Conservation (phyloP, 148 eudicot species). For the Silene uniflora region DNA sequence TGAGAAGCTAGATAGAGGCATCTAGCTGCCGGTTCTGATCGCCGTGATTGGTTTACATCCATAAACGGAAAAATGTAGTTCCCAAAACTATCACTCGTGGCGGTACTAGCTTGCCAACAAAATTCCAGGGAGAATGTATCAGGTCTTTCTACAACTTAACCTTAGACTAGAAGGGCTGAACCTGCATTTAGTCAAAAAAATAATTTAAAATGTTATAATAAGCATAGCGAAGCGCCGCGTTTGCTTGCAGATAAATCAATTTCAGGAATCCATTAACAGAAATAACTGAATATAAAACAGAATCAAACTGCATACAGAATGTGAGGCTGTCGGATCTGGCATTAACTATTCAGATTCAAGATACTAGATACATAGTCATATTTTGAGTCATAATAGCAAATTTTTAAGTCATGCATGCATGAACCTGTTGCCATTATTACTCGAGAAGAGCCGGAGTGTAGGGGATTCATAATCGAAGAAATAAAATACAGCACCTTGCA, state of each 20-base stretch:
- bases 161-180: neutral
- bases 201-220: neutral
- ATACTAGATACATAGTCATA: neutral
- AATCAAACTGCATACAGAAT: neutral
- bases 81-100: neutral
- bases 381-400: neutral
- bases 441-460: too few species aligned
- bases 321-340: neutral
- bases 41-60: neutral
- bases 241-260: neutral
- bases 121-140: neutral
- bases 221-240: neutral
- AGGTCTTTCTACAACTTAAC: neutral
- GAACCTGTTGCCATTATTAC: too few species aligned
- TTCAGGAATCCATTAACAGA: slow-evolving; percentile 6
- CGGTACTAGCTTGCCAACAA: neutral
- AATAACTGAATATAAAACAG: slow-evolving; percentile 6
- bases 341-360: neutral
- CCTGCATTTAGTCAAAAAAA: neutral
- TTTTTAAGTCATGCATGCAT: neutral
- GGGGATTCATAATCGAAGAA: too few species aligned
- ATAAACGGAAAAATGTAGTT: neutral
- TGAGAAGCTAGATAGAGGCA: too few species aligned
- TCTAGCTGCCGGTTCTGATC: too few species aligned
- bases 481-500: too few species aligned